Evolutionary conservation across 1,284 basidiomycete genomes (phyloP).

Genomic region (Tilletia caries): DNA sequence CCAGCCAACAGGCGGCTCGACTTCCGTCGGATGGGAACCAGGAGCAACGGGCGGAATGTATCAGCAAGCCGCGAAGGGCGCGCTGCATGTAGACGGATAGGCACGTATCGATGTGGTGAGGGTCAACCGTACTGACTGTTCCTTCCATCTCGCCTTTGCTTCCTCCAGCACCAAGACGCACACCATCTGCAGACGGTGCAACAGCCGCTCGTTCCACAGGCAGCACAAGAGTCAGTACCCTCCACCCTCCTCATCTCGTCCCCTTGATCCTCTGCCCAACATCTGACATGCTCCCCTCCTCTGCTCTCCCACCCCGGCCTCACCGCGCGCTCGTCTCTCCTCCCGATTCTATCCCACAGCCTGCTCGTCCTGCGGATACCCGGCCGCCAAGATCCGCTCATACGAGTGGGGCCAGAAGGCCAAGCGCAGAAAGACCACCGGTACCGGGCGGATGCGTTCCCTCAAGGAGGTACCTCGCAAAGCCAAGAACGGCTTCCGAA

Average conservation of each 20-base stretch:
- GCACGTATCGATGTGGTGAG: too few species aligned
- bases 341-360: slow-evolving; percentile 64
- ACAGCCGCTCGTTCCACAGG: slow-evolving; percentile 86
- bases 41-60: too few species aligned
- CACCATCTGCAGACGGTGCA: slow-evolving; percentile 78
- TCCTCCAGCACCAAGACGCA: slow-evolving; percentile 91
- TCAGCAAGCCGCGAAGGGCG: too few species aligned
- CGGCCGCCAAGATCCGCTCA: slow-evolving; percentile 87
- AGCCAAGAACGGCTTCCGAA: slow-evolving; percentile 81
- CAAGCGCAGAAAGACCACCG: slow-evolving; percentile 96
- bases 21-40: too few species aligned
- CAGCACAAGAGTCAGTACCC: slow-evolving; percentile 75
- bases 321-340: neutral
- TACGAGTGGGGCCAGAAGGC: slow-evolving; percentile 99
- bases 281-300: neutral
- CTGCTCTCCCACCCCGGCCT: neutral
- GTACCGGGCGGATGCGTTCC: slow-evolving; percentile 92
- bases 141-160: neutral
- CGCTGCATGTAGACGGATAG: too few species aligned
- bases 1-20: too few species aligned
- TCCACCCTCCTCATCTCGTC: neutral
- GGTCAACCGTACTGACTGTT: neutral
- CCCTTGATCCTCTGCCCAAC: neutral
- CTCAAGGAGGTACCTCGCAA: slow-evolving; percentile 65
- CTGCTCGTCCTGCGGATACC: slow-evolving; percentile 94